A percentile compares a stretch with the other conserved stretches of the same genome.
These are phyloP conservation scores for Psilocybe sp. DNA, from an alignment of 768 basidiomycete genomes.

Conservation along the genomic window DNA sequence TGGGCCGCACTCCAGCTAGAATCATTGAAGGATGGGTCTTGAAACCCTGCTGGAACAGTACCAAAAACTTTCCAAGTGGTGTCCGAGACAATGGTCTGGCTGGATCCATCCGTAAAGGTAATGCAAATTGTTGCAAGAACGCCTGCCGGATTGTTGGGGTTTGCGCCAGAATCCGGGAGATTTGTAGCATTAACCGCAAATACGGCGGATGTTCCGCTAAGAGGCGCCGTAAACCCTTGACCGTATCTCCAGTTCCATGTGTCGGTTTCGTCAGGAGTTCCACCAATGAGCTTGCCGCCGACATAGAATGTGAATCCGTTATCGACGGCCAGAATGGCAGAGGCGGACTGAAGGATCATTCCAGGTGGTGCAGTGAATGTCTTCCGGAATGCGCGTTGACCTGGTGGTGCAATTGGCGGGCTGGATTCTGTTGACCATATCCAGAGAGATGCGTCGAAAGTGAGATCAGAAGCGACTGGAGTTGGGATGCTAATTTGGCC, in stretches of 20 bases:
- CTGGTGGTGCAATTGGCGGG: slow-evolving; percentile 15
- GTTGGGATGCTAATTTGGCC: slow-evolving; percentile 16
- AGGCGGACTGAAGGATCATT: slow-evolving; percentile 17
- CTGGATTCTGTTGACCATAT: slow-evolving; percentile 23
- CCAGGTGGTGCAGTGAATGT: slow-evolving; percentile 18
- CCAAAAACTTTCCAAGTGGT: slow-evolving; percentile 19
- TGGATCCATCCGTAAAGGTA: slow-evolving; percentile 20
- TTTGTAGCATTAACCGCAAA: slow-evolving; percentile 23
- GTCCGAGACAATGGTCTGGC: slow-evolving; percentile 16
- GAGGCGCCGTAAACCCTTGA: slow-evolving; percentile 16
- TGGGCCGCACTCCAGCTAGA: slow-evolving; percentile 18
- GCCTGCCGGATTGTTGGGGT: slow-evolving; percentile 19
- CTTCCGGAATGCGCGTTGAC: slow-evolving; percentile 26
- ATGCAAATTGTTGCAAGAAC: slow-evolving; percentile 19
- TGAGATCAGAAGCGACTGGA: slow-evolving; percentile 9
- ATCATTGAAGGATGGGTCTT: slow-evolving; percentile 18
- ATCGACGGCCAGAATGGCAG: slow-evolving; percentile 24
- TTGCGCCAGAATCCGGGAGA: slow-evolving; percentile 17
- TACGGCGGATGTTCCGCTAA: slow-evolving; percentile 14
- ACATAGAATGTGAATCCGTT: slow-evolving; percentile 25
- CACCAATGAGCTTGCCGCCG: slow-evolving; percentile 16
- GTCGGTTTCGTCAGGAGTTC: slow-evolving; percentile 16
- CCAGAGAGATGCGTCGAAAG: slow-evolving; percentile 21
- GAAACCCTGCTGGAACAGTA: slow-evolving; percentile 16
- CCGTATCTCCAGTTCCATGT: slow-evolving; percentile 22